Conservation (phyloP, 352 stramenopile genomes). For the Aphanomyces euteiches region DNA sequence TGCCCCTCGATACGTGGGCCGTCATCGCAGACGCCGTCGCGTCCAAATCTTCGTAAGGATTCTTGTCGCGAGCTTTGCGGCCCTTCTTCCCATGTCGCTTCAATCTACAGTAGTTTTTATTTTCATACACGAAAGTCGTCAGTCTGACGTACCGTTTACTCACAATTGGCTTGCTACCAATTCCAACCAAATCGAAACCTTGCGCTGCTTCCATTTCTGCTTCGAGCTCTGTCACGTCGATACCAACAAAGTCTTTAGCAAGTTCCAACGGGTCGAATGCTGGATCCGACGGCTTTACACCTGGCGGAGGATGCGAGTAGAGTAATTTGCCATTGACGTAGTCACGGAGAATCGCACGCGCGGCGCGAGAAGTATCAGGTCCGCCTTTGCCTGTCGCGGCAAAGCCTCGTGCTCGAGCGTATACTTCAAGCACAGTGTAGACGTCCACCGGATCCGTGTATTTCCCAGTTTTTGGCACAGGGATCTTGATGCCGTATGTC, state of each 20-base stretch:
- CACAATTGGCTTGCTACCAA: slow-evolving; percentile 59
- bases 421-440: slow-evolving; percentile 67
- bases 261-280: slow-evolving; percentile 72
- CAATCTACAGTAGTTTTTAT: slow-evolving; percentile 34
- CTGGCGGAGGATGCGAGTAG: slow-evolving; percentile 94
- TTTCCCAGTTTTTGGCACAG: slow-evolving; percentile 53
- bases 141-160: slow-evolving; percentile 51
- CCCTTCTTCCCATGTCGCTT: slow-evolving; percentile 96
- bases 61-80: slow-evolving; percentile 94
- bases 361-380: slow-evolving; percentile 92
- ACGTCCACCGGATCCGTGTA: slow-evolving; percentile 76
- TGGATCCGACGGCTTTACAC: slow-evolving; percentile 41
- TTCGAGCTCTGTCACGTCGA: slow-evolving; percentile 16
- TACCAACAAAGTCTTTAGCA: slow-evolving; percentile 14
- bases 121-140: no score
- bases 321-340: slow-evolving; percentile 97
- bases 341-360: slow-evolving; percentile 95
- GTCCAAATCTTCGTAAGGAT: slow-evolving; percentile 93
- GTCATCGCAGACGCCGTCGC: not conserved
- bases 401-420: slow-evolving; percentile 28
- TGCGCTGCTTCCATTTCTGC: slow-evolving; percentile 39
- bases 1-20: slow-evolving; percentile 20
- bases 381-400: slow-evolving; percentile 44
- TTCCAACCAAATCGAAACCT: slow-evolving; percentile 62
- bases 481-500: slow-evolving; percentile 95